phyloP scores from a whole-genome alignment of 768 basidiomycete genomes.

The Pholiota microspora region DNA sequence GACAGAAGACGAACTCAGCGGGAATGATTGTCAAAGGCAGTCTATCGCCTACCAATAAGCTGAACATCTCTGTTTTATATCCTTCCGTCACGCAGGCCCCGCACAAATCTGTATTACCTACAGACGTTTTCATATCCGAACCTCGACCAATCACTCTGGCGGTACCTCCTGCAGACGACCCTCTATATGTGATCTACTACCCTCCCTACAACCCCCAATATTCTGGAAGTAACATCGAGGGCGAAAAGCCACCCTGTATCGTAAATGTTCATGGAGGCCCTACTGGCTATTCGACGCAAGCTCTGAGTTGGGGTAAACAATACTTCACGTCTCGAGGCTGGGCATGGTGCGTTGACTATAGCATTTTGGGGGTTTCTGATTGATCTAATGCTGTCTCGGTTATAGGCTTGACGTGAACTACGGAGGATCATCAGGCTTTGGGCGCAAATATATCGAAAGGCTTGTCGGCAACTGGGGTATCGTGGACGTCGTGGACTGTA shows the following conservation, averaged over 20 bases:
- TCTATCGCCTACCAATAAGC: constrained; percentile 4
- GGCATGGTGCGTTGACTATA: constrained; percentile 49
- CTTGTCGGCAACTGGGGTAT: constrained; percentile 72
- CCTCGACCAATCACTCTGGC: constrained; percentile 48
- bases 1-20: constrained; percentile 36
- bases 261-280: constrained; percentile 74
- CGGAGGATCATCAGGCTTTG: constrained; percentile 74
- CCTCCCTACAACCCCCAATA: constrained; percentile 66
- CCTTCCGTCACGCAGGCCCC: not conserved
- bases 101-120: constrained; percentile 9
- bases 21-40: constrained; percentile 35
- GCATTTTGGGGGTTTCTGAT: too few species aligned
- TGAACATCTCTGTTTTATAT: constrained; percentile 12
- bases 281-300: constrained; percentile 45
- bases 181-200: constrained; percentile 64
- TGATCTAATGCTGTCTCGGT: too few species aligned
- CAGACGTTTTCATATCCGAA: constrained; percentile 38
- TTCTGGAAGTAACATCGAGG: constrained; percentile 38
- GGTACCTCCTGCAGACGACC: constrained; percentile 25
- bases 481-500: constrained; percentile 68
- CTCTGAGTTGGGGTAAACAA: constrained; percentile 51
- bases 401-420: constrained; percentile 81
- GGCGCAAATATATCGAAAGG: constrained; percentile 62
- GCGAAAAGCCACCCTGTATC: constrained; percentile 68
- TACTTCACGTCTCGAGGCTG: constrained; percentile 73